A percentile compares a stretch with the other conserved stretches of the same genome.
These are phyloP conservation scores for Rehmannia glutinosa DNA, from an alignment of 257 asterid genomes.

Conservation along the genomic window DNA sequence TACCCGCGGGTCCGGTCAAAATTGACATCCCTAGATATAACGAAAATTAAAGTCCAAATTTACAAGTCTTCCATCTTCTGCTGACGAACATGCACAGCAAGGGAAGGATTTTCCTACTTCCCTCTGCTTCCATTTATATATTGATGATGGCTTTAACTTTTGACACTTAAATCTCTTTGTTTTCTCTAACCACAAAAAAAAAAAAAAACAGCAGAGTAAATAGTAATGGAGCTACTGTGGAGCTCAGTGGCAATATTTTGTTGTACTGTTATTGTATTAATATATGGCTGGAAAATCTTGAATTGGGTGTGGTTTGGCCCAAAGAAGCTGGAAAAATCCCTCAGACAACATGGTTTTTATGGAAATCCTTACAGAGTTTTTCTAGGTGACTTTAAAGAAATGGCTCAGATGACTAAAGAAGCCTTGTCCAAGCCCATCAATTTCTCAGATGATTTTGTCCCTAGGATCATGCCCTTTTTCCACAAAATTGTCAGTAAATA, in stretches of 20 bases:
- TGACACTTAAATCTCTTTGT: background rate
- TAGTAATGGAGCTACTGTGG: background rate
- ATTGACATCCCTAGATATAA: too few species aligned
- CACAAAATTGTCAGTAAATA: slow-evolving; percentile 12
- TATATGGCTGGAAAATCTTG: slow-evolving; percentile 30
- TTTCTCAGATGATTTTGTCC: slow-evolving; percentile 31
- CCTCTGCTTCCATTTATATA: background rate
- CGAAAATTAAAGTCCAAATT: background rate
- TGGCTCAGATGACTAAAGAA: slow-evolving; percentile 21
- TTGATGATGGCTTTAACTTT: background rate
- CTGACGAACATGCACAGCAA: background rate
- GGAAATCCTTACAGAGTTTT: slow-evolving; percentile 39
- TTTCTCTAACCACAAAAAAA: too few species aligned
- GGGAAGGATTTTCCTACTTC: background rate
- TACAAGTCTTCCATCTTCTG: background rate
- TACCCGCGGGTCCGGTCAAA: too few species aligned
- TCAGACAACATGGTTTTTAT: slow-evolving; percentile 34
- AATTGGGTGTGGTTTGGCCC: slow-evolving; percentile 43
- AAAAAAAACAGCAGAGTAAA: too few species aligned
- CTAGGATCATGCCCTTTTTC: slow-evolving; percentile 33
- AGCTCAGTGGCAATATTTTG: background rate
- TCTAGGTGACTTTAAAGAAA: slow-evolving; percentile 41
- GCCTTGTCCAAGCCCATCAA: slow-evolving; percentile 39
- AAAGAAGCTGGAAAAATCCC: slow-evolving; percentile 34
- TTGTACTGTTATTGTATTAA: background rate